These are phyloP conservation scores for Euphorbia tirucalli DNA, from an alignment of 345 rosid species.

Conservation along the genomic window DNA sequence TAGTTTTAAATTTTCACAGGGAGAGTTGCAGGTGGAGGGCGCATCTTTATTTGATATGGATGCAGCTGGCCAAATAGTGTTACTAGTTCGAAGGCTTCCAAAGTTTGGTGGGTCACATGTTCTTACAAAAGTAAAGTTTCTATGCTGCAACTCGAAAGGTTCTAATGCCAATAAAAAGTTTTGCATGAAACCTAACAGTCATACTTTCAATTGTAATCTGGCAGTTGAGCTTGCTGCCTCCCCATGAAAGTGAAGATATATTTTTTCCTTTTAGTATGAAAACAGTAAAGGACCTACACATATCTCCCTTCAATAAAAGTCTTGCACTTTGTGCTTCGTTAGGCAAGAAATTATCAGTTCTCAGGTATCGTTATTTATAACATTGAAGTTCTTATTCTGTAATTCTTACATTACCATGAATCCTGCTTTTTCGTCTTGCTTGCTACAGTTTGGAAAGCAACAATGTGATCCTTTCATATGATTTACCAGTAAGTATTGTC, in stretches of 20 bases:
- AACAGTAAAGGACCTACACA: constrained; percentile 71
- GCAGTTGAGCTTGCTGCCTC: constrained; percentile 65
- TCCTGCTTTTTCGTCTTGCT: constrained; percentile 22
- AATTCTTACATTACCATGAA: background rate
- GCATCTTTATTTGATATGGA: constrained; percentile 81
- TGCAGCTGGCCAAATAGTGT: constrained; percentile 42
- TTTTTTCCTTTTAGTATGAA: constrained; percentile 49
- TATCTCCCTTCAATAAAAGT: constrained; percentile 55
- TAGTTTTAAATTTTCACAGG: constrained; percentile 30
- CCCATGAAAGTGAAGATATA: constrained; percentile 69
- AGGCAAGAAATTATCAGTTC: constrained; percentile 72
- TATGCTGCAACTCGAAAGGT: constrained; percentile 1
- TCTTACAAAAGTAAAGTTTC: constrained; percentile 65
- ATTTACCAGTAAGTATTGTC: constrained; percentile 54
- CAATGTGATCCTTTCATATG: constrained; percentile 58
- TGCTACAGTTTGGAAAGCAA: constrained; percentile 69
- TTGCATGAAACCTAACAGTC: background rate
- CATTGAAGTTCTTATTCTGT: constrained; percentile 9
- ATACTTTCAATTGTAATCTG: background rate
- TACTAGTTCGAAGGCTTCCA: constrained; percentile 60
- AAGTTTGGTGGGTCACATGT: constrained; percentile 52
- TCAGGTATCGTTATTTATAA: constrained; percentile 44
- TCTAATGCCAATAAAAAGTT: background rate
- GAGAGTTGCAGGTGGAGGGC: constrained; percentile 55
- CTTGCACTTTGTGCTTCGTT: constrained; percentile 71